Evolutionary conservation across 2,329 filamentous ascomycete genomes (phyloP).

Genomic region (Thermoascus crustaceus): DNA sequence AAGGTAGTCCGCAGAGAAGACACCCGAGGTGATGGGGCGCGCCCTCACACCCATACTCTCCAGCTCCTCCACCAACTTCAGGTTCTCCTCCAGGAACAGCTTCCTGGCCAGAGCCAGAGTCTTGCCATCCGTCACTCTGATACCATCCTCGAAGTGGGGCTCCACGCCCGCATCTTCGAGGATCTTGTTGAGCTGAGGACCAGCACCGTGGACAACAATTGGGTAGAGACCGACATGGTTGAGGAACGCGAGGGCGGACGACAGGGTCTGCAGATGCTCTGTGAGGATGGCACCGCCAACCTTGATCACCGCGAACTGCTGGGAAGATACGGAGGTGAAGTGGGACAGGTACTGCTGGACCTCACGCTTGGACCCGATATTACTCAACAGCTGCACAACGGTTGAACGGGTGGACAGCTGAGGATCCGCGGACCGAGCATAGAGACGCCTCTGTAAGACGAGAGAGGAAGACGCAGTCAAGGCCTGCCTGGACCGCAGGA

Average conservation of each 20-base stretch:
- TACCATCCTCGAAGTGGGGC: conserved; percentile 93
- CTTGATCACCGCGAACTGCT: conserved; percentile 98
- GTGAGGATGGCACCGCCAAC: conserved; percentile 94
- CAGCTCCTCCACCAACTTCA: conserved; percentile 82
- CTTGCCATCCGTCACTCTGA: conserved; percentile 90
- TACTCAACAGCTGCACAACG: conserved; percentile 84
- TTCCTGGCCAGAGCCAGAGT: conserved; percentile 84
- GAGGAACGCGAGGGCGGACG: conserved; percentile 79
- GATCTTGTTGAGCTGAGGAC: conserved; percentile 87
- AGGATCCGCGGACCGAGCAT: conserved; percentile 39
- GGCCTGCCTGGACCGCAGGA: conserved; percentile 8
- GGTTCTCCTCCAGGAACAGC: conserved; percentile 90
- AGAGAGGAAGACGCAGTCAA: conserved; percentile 14
- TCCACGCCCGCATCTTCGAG: conserved; percentile 86
- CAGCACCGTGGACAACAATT: conserved; percentile 89
- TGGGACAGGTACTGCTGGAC: conserved; percentile 96
- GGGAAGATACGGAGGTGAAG: conserved; percentile 91
- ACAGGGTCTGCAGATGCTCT: conserved; percentile 86
- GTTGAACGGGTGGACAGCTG: conserved; percentile 64
- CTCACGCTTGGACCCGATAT: conserved; percentile 92
- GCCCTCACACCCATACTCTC: conserved; percentile 85
- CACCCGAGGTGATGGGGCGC: conserved; percentile 78
- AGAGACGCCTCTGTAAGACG: conserved; percentile 29
- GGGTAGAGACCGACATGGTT: conserved; percentile 93
- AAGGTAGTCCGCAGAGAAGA: conserved; percentile 87